These are phyloP conservation scores for Wickerhamomyces canadensis DNA, from an alignment of 805 yeast species.

Conservation along the genomic window DNA sequence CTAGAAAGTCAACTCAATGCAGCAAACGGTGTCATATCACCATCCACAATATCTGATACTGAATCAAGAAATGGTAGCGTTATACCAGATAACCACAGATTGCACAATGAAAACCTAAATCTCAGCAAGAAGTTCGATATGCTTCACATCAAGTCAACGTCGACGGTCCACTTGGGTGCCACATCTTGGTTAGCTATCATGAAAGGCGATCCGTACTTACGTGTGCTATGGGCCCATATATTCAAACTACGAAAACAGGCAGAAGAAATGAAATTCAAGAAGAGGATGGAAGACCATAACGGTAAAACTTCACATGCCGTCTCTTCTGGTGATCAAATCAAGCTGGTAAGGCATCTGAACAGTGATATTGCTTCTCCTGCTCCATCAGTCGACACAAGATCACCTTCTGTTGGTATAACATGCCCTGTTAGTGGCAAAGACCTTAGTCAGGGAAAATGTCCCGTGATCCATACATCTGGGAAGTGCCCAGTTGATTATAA, in stretches of 20 bases:
- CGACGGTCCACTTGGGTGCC: slow-evolving; percentile 42
- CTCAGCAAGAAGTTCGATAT: slow-evolving; percentile 39
- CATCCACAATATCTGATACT: slow-evolving; percentile 7
- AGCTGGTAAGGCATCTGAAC: not conserved
- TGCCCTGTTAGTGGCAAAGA: slow-evolving; percentile 14
- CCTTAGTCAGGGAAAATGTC: slow-evolving; percentile 20
- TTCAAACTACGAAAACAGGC: slow-evolving; percentile 35
- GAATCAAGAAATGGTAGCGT: slow-evolving; percentile 1
- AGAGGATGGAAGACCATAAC: not conserved
- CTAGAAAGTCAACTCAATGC: slow-evolving; percentile 29
- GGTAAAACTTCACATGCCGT: not conserved
- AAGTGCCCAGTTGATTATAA: not conserved
- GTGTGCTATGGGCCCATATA: slow-evolving; percentile 48
- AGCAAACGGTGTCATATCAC: slow-evolving; percentile 2
- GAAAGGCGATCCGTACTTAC: slow-evolving; percentile 52
- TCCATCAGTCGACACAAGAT: not conserved
- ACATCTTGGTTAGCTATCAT: slow-evolving; percentile 56
- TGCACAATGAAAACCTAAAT: slow-evolving; percentile 27
- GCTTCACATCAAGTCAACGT: slow-evolving; percentile 37
- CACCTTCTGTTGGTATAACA: not conserved
- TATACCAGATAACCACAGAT: too few species aligned
- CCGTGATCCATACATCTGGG: slow-evolving; percentile 16
- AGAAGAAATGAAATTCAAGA: slow-evolving; percentile 20
- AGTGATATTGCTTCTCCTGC: not conserved
- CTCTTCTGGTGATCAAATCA: not conserved